Percentiles rank a stretch among this genome's conserved stretches.
Conservation (phyloP, 345 rosid genomes). For the Viola odorata region DNA sequence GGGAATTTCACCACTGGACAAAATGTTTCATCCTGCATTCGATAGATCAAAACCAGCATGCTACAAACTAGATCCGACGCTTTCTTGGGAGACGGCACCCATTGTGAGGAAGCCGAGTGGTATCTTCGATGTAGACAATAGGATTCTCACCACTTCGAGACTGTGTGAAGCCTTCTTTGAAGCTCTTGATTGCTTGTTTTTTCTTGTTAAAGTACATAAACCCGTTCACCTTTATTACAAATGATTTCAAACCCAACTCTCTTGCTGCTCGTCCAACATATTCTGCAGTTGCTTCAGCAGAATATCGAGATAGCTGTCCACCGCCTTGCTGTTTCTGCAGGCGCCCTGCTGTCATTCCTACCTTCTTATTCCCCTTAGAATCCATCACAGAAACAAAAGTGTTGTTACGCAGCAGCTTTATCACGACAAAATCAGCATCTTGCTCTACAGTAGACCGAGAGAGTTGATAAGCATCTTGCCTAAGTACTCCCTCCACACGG, state of each 20-base stretch:
- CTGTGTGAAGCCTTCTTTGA: constrained; percentile 56
- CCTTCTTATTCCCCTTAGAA: constrained; percentile 66
- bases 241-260: constrained; percentile 63
- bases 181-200: constrained; percentile 69
- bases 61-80: constrained; percentile 47
- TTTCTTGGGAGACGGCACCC: constrained; percentile 82
- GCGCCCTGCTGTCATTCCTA: constrained; percentile 47
- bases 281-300: constrained; percentile 91
- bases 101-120: constrained; percentile 75
- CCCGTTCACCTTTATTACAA: constrained; percentile 83
- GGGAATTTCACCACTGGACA: not conserved
- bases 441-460: constrained; percentile 33
- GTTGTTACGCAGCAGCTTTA: constrained; percentile 66
- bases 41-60: not conserved
- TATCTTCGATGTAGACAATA: constrained; percentile 69
- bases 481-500: constrained; percentile 43
- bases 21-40: not conserved
- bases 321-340: constrained; percentile 55
- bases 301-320: constrained; percentile 50
- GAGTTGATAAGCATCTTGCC: constrained; percentile 32
- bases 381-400: constrained; percentile 73
- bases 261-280: constrained; percentile 61
- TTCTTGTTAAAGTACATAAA: constrained; percentile 77
- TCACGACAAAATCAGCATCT: constrained; percentile 61
- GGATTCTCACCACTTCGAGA: constrained; percentile 48